Conservation (phyloP, 139 green algal genomes). For the Picochlorum sp. region DNA sequence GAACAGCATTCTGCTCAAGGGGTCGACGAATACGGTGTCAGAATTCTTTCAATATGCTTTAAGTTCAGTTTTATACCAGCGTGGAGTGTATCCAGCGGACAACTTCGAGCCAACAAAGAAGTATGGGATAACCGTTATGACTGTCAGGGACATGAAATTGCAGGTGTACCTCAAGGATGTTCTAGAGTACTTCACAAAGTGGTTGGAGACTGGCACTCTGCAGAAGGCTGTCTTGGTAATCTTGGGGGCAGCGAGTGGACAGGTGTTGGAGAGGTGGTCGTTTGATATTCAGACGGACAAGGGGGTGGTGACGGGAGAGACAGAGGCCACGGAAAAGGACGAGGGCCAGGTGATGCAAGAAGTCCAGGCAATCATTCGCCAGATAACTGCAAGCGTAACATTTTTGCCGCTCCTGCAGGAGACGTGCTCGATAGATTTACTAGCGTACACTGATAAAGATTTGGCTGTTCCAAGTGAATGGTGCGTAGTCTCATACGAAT, state of each 20-base stretch:
- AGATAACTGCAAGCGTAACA: conserved; percentile 87
- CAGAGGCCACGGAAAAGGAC: conserved; percentile 53
- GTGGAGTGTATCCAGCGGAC: conserved; percentile 89
- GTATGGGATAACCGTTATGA: conserved; percentile 87
- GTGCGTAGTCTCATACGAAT: conserved; percentile 5
- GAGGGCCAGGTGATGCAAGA: conserved; percentile 78
- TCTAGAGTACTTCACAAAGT: conserved; percentile 78
- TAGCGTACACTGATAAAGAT: conserved; percentile 79
- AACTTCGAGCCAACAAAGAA: conserved; percentile 77
- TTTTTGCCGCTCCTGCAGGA: conserved; percentile 91
- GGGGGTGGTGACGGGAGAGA: conserved; percentile 36
- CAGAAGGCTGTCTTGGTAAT: conserved; percentile 91
- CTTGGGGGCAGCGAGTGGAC: conserved; percentile 41
- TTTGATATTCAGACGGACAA: conserved; percentile 90
- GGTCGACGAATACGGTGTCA: conserved; percentile 72
- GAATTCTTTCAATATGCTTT: conserved; percentile 94
- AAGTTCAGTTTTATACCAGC: conserved; percentile 91
- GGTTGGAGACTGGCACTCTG: conserved; percentile 72
- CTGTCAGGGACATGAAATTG: conserved; percentile 68
- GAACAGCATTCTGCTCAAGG: conserved; percentile 85
- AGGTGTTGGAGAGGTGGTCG: conserved; percentile 90
- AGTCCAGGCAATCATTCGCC: conserved; percentile 88
- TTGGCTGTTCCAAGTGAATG: conserved; percentile 72
- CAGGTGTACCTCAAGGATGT: conserved; percentile 72
- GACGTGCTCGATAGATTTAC: conserved; percentile 85